phyloP scores from a whole-genome alignment of 2,329 filamentous ascomycete genomes.

The Huntiella moniliformis region DNA sequence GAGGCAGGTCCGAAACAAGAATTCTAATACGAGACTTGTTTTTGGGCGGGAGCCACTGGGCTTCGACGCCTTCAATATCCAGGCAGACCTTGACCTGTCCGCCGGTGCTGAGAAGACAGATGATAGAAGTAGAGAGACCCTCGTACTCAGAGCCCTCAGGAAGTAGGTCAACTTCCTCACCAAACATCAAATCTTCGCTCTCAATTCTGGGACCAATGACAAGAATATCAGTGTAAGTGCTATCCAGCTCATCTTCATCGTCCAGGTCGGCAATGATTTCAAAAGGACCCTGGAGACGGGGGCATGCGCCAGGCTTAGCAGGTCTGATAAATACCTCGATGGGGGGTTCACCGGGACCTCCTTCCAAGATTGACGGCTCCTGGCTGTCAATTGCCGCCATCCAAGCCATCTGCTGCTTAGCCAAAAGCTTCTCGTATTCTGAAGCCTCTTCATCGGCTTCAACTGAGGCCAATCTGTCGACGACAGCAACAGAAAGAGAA shows the following conservation, averaged over 20 bases:
- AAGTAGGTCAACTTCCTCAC: constrained; percentile 44
- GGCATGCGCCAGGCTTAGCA: constrained; percentile 35
- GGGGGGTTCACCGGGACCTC: constrained; percentile 27
- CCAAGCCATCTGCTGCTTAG: constrained; percentile 48
- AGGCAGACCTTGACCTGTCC: constrained; percentile 43
- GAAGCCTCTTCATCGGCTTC: constrained; percentile 39
- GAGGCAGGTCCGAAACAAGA: constrained; percentile 20
- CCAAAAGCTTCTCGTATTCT: constrained; percentile 33
- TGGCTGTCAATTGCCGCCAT: constrained; percentile 47
- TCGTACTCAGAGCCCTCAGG: constrained; percentile 37
- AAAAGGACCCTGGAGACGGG: constrained; percentile 44
- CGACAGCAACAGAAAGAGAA: constrained; percentile 64
- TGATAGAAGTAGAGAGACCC: constrained; percentile 38
- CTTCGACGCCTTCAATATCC: constrained; percentile 42
- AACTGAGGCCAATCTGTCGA: constrained; percentile 48
- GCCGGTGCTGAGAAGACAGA: constrained; percentile 41
- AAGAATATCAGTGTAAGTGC: constrained; percentile 40
- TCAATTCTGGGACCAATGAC: constrained; percentile 45
- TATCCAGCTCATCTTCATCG: constrained; percentile 36
- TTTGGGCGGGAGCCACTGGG: constrained; percentile 45
- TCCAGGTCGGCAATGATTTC: constrained; percentile 35
- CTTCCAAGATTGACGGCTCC: constrained; percentile 37
- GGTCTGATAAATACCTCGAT: constrained; percentile 40
- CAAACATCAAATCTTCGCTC: constrained; percentile 39
- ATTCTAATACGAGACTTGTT: constrained; percentile 29